Conservation (phyloP, 306 rosid species). For the Cyamopsis tetragonoloba region DNA sequence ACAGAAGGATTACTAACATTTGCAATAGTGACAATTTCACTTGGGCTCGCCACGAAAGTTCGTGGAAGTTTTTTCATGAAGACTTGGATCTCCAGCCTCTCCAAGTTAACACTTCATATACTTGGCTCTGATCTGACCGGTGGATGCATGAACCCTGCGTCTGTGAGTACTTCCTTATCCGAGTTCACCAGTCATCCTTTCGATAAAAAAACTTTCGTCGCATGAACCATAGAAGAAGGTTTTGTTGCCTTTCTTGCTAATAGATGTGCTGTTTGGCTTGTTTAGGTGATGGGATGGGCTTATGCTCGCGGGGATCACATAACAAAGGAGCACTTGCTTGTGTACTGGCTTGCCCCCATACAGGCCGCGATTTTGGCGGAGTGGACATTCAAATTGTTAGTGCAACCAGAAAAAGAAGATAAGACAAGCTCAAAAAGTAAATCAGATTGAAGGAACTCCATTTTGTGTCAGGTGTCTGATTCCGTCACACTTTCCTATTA, state of each 20-base stretch:
- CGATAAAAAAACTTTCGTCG: background rate
- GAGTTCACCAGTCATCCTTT: background rate
- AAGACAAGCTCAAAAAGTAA: conserved; percentile 48
- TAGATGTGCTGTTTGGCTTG: background rate
- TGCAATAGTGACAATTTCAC: conserved; percentile 59
- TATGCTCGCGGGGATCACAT: conserved; percentile 84
- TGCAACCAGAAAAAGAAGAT: conserved; percentile 41
- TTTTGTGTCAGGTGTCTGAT: background rate
- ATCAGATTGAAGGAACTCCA: conserved; percentile 48
- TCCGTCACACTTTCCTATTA: conserved; percentile 5
- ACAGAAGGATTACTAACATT: conserved; percentile 80
- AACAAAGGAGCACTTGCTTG: conserved; percentile 81
- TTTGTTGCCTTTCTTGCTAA: background rate
- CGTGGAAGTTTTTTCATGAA: conserved; percentile 69
- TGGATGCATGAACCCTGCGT: conserved; percentile 92
- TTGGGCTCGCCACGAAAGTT: conserved; percentile 52
- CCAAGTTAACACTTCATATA: conserved; percentile 67
- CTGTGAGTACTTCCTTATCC: conserved; percentile 49
- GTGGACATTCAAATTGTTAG: conserved; percentile 62
- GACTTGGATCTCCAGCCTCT: conserved; percentile 95
- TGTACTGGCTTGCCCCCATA: conserved; percentile 95
- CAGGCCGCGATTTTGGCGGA: conserved; percentile 76
- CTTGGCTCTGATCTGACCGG: conserved; percentile 95
- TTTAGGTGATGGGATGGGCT: conserved; percentile 95
- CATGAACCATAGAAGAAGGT: background rate